Base-by-base conservation (phyloP, 129 eudicot genomes). In the Chrysanthemum makinoi region DNA sequence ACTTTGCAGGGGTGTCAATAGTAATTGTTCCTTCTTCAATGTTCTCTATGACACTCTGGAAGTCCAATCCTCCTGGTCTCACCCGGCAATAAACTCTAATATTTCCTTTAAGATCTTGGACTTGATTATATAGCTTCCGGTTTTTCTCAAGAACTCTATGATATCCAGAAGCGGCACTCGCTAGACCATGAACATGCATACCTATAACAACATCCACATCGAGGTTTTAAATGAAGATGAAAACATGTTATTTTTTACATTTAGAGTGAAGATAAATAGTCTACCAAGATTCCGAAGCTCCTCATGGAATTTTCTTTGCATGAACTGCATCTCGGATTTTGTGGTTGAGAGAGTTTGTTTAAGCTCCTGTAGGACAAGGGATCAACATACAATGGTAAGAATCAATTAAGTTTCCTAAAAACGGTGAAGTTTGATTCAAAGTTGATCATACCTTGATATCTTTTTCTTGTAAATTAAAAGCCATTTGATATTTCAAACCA, bases 1-100 rank as follows among this genome's bases (percentile, higher is more conserved):
- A 80, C 80, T 85, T 95, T 65, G 91, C 82, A 13, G 91, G 88
- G 71, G 94, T 79, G 75, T 70, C 84, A 66, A 95, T 90, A 56
- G 89, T 86, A 55, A 95, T 88, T 7, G 73, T 72, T 75, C 99
- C 97, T 67, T 95, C 99, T 65, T 95, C 99, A 47, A 90, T 88
- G 79, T 79, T 83, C 75, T 90, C 96, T 72, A 95, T 85, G 17
- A 83, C 83, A 76, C 89, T 88, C 53, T 80, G 53, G 56, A 14
- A 70, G 72, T 69, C 83, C 56, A 76, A 59, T 70, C 82, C 80
- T 39, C 94, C 96, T 53, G 99, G 99, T 73, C 99, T 81, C 69
- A 95, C 95, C 33, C 99, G 97, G 68, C 99, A 95, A 52, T 95
- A 95, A 20, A 95, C 99, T 74, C 99, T 84, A 52, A 95, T 95